Evolutionary conservation across 305 asterid genomes (phyloP).

Genomic region (Fraxinus albicans): DNA sequence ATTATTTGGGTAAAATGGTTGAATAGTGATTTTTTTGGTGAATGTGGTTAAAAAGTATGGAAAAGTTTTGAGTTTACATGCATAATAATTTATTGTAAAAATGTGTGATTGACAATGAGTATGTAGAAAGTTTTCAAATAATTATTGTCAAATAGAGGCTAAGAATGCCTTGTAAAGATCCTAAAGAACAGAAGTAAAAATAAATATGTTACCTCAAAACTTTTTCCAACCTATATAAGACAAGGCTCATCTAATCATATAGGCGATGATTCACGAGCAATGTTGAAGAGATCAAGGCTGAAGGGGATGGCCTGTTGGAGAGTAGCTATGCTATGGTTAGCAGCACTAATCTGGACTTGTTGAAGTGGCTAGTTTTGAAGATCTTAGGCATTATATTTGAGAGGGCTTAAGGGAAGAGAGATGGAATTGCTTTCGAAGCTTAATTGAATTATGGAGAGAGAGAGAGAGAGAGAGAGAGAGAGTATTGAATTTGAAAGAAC

Average conservation of each 20-base stretch:
- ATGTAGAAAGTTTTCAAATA: too few species aligned
- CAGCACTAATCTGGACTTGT: background rate
- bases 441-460: slow-evolving; percentile 13
- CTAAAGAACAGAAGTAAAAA: background rate
- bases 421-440: slow-evolving; percentile 18
- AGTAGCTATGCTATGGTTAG: background rate
- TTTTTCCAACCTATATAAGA: background rate
- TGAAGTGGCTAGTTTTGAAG: background rate
- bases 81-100: too few species aligned
- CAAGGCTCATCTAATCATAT: background rate
- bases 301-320: background rate
- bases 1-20: too few species aligned
- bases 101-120: too few species aligned
- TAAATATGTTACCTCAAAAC: background rate
- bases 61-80: too few species aligned
- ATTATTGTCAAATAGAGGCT: too few species aligned
- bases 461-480: background rate
- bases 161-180: background rate
- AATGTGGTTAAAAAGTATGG: too few species aligned
- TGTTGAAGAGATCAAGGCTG: background rate
- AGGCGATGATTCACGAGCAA: background rate
- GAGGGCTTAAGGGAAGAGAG: slow-evolving; percentile 14
- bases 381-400: slow-evolving; percentile 28
- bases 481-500: too few species aligned
- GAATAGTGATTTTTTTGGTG: too few species aligned